A percentile compares a stretch with the other conserved stretches of the same genome.
phyloP scores from a whole-genome alignment of 164 flowering plant species.

The Chimonanthus salicifolius region DNA sequence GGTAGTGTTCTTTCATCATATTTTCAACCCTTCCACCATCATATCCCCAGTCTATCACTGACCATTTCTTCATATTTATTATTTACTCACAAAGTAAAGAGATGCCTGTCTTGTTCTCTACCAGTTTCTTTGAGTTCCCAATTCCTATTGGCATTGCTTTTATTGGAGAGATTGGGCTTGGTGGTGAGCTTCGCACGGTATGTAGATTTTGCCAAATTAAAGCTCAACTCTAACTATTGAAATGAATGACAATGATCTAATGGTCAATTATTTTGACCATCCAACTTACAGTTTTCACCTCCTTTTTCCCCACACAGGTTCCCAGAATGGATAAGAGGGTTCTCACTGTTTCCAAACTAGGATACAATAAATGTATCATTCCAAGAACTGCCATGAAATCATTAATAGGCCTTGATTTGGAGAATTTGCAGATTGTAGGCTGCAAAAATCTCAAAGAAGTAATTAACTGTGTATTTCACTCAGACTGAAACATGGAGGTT shows the following conservation, averaged over 20 bases:
- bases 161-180: conserved; percentile 93
- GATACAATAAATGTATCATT: conserved; percentile 74
- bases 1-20: conserved; percentile 28
- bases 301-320: conserved; percentile 35
- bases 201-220: conserved; percentile 8
- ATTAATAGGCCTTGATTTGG: conserved; percentile 26
- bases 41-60: not conserved
- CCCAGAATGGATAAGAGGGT: conserved; percentile 84
- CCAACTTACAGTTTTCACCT: not conserved
- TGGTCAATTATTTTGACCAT: not conserved
- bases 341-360: conserved; percentile 66
- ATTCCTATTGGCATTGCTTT: conserved; percentile 76
- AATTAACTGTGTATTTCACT: conserved; percentile 50
- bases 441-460: conserved; percentile 80
- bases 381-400: conserved; percentile 57
- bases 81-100: not conserved
- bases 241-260: not conserved
- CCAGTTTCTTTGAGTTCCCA: conserved; percentile 82
- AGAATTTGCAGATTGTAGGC: conserved; percentile 44
- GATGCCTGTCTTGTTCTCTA: not conserved
- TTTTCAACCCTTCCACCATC: not conserved
- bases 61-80: not conserved
- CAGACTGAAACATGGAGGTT: not conserved
- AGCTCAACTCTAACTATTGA: not conserved
- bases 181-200: conserved; percentile 93